Evolutionary conservation across 306 rosid genomes (phyloP).

Genomic region (Vachellia pachyceras): DNA sequence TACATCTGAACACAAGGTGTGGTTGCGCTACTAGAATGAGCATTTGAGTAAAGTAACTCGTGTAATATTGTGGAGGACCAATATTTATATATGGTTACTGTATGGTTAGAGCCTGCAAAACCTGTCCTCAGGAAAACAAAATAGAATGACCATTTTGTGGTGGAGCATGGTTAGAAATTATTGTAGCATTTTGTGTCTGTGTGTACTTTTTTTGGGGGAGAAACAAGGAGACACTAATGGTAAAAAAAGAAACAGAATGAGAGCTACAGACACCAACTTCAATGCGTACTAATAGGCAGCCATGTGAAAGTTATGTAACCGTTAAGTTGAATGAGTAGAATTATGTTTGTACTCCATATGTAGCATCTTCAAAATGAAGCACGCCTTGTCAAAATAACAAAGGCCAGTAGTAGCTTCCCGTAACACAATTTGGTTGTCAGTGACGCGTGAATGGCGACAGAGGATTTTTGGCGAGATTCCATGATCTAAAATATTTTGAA

Average conservation of each 20-base stretch:
- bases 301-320: constrained; percentile 18
- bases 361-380: constrained; percentile 14
- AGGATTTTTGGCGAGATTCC: constrained; percentile 20
- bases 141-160: constrained; percentile 16
- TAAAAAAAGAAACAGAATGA: not conserved
- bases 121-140: not conserved
- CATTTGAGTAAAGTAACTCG: not conserved
- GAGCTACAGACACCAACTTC: not conserved
- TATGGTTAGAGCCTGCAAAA: not conserved
- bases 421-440: not conserved
- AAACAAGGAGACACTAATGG: not conserved
- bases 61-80: constrained; percentile 28
- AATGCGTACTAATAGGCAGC: constrained; percentile 13
- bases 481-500: not conserved
- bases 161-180: constrained; percentile 17
- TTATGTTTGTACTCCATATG: not conserved
- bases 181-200: constrained; percentile 27
- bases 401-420: constrained; percentile 7
- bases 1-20: not conserved
- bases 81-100: not conserved
- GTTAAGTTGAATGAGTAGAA: constrained; percentile 8
- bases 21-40: not conserved
- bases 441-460: not conserved
- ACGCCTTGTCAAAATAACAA: too few species aligned
- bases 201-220: not conserved